Base-by-base conservation (phyloP, 352 stramenopile species). In the Pythium coloratum region DNA sequence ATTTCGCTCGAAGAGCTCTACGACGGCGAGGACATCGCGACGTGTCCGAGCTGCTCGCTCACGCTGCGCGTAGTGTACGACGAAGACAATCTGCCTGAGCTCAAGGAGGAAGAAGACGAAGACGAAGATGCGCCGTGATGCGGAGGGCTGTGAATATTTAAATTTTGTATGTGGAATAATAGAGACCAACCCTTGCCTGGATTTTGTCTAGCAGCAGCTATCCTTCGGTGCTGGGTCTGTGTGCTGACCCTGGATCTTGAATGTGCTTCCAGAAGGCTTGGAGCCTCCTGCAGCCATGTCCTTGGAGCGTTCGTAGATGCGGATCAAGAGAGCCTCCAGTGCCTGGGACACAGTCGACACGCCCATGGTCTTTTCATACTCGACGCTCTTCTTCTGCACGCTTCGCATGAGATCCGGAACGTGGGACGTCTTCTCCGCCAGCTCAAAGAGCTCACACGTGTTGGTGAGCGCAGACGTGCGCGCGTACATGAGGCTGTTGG, bases 11-110 rank as follows among this genome's bases (percentile, higher is more conserved):
- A 97, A 77, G 78, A 95, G 55, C 75, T 95, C 18, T 86, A 88
- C 74, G 94, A 99, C 71, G 97, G 97, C 56, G 97, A 99, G 75
- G 97, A 99, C 78, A 97, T 99, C 75, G 97, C 97, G 36, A 93
- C 92, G 16, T 99, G 96, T 76, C 91, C 91, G 7, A 99, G 94
- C 66, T 99, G 97, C 75, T 99, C 97, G 44, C 83, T 99, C 28
- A 94, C 88, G 28, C 97, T 99, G 68, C 85, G 88, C 62, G 94
- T 99, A 47, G 86, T 99, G 56, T 99, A 97, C 70, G 95, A 99
- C 42, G 85, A 98, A 70, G 92, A 91, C 64, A 76, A 74, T 14
- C 63, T 97, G 51, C 86, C 85, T 50, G 71, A 88, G 59, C 73
- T 94, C 47, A 89, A 90, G 60, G 69, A 80, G 2, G 76, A 81